Evolutionary conservation across 192 early-diverging fungal species (phyloP).

Genomic region (Podila clonocystis): DNA sequence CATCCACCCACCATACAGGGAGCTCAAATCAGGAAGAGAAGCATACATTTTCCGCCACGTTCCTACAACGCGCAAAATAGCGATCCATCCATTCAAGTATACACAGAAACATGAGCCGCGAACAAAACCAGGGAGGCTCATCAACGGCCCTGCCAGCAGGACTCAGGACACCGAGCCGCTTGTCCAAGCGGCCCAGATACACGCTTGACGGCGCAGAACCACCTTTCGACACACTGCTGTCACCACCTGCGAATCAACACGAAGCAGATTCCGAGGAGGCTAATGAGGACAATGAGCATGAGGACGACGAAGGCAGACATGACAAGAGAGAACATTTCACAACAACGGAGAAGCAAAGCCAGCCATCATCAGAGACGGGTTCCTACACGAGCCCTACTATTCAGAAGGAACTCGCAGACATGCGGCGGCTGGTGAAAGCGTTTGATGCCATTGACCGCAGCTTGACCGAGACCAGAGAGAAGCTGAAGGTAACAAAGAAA

Average conservation of each 20-base stretch:
- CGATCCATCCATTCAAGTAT: no score
- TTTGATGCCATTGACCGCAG: slow-evolving; percentile 38
- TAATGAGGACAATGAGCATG: no score
- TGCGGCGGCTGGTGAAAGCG: slow-evolving; percentile 12
- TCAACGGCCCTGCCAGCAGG: not conserved
- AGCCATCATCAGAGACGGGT: not conserved
- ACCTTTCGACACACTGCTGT: not conserved
- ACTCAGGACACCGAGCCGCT: slow-evolving; percentile 16
- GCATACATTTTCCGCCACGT: no score
- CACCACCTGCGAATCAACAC: not conserved
- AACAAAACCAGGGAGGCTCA: not conserved
- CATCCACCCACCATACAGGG: no score
- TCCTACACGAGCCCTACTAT: not conserved
- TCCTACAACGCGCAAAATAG: no score
- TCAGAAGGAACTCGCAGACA: slow-evolving; percentile 25
- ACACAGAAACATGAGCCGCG: not conserved
- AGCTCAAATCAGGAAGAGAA: no score
- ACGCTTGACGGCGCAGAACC: not conserved
- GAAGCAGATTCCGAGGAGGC: not conserved
- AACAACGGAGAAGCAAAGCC: not conserved
- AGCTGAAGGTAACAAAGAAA: slow-evolving; percentile 24
- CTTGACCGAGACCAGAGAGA: slow-evolving; percentile 35
- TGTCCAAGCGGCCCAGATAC: slow-evolving; percentile 32
- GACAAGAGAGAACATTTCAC: no score
- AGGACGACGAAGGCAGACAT: no score